These are phyloP conservation scores for Piper longum DNA, from an alignment of 164 flowering plant species.

Conservation along the genomic window DNA sequence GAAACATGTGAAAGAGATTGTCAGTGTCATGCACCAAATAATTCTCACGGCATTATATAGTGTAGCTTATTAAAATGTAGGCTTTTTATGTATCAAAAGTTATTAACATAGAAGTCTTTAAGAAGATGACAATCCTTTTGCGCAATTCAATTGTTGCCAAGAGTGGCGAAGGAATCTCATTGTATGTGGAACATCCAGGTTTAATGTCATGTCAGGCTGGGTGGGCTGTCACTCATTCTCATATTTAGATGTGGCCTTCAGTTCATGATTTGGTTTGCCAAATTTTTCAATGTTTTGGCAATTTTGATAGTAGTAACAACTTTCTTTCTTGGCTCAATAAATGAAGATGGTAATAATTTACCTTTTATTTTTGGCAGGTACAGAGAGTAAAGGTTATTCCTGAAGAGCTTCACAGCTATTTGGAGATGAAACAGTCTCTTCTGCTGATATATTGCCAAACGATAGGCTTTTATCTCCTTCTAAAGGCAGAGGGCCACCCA, in stretches of 20 bases:
- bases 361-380: conserved; percentile 31
- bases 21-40: too few relatives aligned
- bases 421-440: conserved; percentile 64
- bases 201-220: too few relatives aligned
- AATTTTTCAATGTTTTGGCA: not conserved
- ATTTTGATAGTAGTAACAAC: not conserved
- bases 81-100: too few relatives aligned
- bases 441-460: conserved; percentile 79
- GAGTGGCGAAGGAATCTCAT: too few relatives aligned
- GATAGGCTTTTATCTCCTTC: conserved; percentile 84
- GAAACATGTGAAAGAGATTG: too few relatives aligned
- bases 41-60: too few relatives aligned
- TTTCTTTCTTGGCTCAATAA: not conserved
- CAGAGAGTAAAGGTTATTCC: conserved; percentile 10
- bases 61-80: too few relatives aligned
- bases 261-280: not conserved
- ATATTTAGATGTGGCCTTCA: not conserved
- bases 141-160: too few relatives aligned
- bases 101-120: too few relatives aligned
- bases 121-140: too few relatives aligned
- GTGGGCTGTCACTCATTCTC: not conserved
- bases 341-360: not conserved
- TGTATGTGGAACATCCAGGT: too few relatives aligned
- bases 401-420: conserved; percentile 47
- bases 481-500: conserved; percentile 80